Base-by-base conservation (phyloP, 208 protist genomes). In the Naegleria fowleri region DNA sequence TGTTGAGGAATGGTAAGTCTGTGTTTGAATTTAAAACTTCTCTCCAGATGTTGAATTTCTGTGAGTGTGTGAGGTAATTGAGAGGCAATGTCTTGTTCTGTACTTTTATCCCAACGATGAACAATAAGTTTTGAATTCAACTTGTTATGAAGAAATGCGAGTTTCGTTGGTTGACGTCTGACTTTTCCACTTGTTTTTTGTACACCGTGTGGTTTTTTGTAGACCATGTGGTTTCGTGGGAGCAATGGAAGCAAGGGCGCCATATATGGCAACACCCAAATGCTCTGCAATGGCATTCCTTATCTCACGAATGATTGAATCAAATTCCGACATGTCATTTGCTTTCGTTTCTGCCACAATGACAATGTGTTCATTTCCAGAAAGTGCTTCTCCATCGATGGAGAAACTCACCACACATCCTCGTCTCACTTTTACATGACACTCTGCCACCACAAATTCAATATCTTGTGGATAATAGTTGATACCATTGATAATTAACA, bases 381-480 rank as follows among this genome's bases (percentile, higher is more conserved):
- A n/a, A n/a, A n/a, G n/a, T n/a, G n/a, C n/a, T n/a, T 39, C 13
- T 19, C 1, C 15, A 7, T 88, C 38, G 19, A 88, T 38, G 0
- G 5, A 19, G 36, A 88, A 52, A n/a, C 41, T 22, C 13, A 38
- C 19, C 13, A n/a, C 13, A 58, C 84, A 88, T 36, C 84, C 84
- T 36, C 11, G 19, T 58, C 84, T 29, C 9, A 88, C 11, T 5
- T 43, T 7, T n/a, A 1, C 22, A 59, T 51, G 29, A n/a, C 16
- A n/a, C 9, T 88, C 36, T 22, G 39, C 0, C 9, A 52, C 39
- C 19, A 29, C 41, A 16, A 19, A 51, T 58, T 88, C 84, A 38
- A 88, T 36, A 88, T 88, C 84, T 58, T 48, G 39, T 9, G 84
- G 84, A 88, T 88, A 88, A 88, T 39, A 39, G 22, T 88, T 88